These are phyloP conservation scores for Reticulascus tulasneorum DNA, from an alignment of 2,329 filamentous ascomycete species.

Conservation along the genomic window DNA sequence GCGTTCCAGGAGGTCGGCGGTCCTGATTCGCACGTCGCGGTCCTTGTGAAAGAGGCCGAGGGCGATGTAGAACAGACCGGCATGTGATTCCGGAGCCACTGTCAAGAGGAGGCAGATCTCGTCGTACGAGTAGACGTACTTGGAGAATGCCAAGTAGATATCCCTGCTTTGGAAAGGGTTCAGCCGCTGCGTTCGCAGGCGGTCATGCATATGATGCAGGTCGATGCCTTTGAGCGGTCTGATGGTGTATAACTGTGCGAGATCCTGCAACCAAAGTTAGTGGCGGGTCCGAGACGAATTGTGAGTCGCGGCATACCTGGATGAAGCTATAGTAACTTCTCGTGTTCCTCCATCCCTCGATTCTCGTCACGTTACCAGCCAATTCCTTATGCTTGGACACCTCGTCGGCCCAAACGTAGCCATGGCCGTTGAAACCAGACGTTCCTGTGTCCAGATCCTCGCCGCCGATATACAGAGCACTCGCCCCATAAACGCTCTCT, in stretches of 20 bases:
- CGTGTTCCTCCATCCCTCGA: slow-evolving; percentile 96
- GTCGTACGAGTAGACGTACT: slow-evolving; percentile 73
- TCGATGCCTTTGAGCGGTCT: slow-evolving; percentile 77
- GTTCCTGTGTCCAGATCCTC: slow-evolving; percentile 62
- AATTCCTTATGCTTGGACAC: slow-evolving; percentile 76
- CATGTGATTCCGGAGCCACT: slow-evolving; percentile 79
- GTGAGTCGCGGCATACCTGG: slow-evolving; percentile 50
- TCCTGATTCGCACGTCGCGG: slow-evolving; percentile 69
- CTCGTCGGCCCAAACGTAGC: slow-evolving; percentile 93
- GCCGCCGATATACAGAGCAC: slow-evolving; percentile 78
- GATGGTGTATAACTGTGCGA: slow-evolving; percentile 59
- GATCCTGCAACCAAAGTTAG: slow-evolving; percentile 44
- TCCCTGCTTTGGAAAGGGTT: slow-evolving; percentile 72
- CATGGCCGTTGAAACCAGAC: slow-evolving; percentile 70
- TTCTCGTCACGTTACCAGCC: slow-evolving; percentile 83
- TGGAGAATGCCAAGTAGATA: slow-evolving; percentile 77
- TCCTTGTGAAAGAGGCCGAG: slow-evolving; percentile 91
- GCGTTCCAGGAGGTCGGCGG: slow-evolving; percentile 75
- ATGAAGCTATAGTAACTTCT: slow-evolving; percentile 95
- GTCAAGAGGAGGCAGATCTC: slow-evolving; percentile 81
- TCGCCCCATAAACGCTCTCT: slow-evolving; percentile 90
- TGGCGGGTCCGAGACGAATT: background rate
- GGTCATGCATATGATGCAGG: slow-evolving; percentile 88
- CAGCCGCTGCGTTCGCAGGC: slow-evolving; percentile 77
- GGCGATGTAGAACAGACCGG: slow-evolving; percentile 85